These are phyloP conservation scores for Hyaloperonospora arabidopsidis DNA, from an alignment of 352 stramenopile genomes.

Conservation along the genomic window DNA sequence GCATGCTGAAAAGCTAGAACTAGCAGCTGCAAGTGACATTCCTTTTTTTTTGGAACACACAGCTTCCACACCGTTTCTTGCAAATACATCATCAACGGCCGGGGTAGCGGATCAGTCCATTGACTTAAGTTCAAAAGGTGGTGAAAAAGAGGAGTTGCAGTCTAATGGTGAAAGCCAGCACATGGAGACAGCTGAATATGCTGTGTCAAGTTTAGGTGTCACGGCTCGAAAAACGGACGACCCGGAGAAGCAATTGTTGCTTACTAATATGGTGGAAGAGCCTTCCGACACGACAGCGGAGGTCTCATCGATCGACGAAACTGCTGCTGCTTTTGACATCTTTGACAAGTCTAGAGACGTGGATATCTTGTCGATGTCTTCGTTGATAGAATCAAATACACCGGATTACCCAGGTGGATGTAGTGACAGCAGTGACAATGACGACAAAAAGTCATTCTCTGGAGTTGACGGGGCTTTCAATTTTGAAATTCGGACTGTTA, in stretches of 20 bases:
- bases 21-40: neutral
- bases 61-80: constrained; percentile 8
- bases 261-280: neutral
- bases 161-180: constrained; percentile 2
- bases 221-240: too few relatives aligned
- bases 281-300: neutral
- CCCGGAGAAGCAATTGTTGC: too few relatives aligned
- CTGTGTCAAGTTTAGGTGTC: neutral
- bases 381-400: neutral
- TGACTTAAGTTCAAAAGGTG: constrained; percentile 7
- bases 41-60: neutral
- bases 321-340: constrained; percentile 19
- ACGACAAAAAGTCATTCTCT: constrained; percentile 3
- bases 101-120: constrained; percentile 6
- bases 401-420: constrained; percentile 5
- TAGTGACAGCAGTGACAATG: constrained; percentile 9
- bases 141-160: constrained; percentile 8
- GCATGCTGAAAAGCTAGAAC: constrained; percentile 2
- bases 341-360: constrained; percentile 33
- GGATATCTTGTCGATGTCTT: constrained; percentile 19
- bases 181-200: neutral
- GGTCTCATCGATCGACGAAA: neutral
- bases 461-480: constrained; percentile 29
- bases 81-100: constrained; percentile 17
- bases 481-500: constrained; percentile 45